Evolutionary conservation across 352 stramenopile species (phyloP), one percentile per base, ranked within the genome.

Genomic region (Globisporangium nagaii): DNA sequence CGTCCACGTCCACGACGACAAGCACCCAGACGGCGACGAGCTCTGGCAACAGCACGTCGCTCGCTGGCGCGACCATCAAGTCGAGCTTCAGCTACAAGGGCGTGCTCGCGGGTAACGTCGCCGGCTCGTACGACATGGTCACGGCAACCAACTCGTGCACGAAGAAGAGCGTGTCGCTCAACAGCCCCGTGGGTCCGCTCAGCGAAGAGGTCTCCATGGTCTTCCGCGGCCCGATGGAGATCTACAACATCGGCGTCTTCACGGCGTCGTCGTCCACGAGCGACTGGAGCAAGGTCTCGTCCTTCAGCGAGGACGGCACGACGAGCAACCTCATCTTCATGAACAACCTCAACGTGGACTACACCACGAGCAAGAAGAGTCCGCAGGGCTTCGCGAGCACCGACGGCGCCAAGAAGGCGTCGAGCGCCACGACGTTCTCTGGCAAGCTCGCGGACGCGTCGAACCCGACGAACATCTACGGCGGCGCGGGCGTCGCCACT

Each of bases 341-440:
- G 68, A 84, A 76, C 61, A 86, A 86, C 56, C 13, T 67, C 11
- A 86, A 82, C 61, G 69, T 82, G 28, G 74, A 81, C 60, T 84
- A 86, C 60, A 70, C 41, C 6, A 68, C 66, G 24, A 57, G 52
- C 20, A 45, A 73, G 32, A 67, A 68, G 31, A 79, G 73, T 20
- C 75, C 75, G 15, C 75, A 86, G 56, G 72, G 69, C 2, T 83
- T 68, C 44, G 60, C 74, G 8, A 68, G 56, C 4, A 41, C 60
- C 0, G 69, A 81, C 17, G 73, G 71, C 20, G 49, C 55, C 12
- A 52, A 44, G 20, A 73, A 62, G 3, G 66, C 67, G 5, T 56
- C 52, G 9, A 47, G 52, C n/a, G 67, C 66, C 19, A 77, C 65
- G n/a, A 53, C 62, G 32, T 83, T 90, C 45, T 52, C 56, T 10